Evolutionary conservation across 1,284 basidiomycete species (phyloP).

Genomic region (Phlebopus sp.): DNA sequence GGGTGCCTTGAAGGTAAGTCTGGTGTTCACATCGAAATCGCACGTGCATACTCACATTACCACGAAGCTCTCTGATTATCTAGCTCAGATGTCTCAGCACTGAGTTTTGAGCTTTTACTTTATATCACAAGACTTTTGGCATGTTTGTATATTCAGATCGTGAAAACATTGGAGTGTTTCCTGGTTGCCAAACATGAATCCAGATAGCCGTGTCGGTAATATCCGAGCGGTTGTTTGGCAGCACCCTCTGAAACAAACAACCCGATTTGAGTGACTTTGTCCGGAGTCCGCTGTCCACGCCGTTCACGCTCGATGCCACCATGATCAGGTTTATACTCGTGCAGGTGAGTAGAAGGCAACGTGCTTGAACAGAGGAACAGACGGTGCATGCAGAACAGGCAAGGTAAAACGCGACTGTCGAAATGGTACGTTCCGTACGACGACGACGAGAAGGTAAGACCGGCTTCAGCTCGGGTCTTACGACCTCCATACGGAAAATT

Average conservation of each 20-base stretch:
- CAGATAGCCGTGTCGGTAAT: slow-evolving; percentile 1
- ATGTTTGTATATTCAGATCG: no score
- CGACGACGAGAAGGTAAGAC: slow-evolving; percentile 87
- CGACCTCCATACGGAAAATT: slow-evolving; percentile 4
- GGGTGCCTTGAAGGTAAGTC: slow-evolving; percentile 81
- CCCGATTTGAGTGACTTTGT: background rate
- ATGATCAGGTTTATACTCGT: slow-evolving; percentile 96
- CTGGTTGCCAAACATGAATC: background rate
- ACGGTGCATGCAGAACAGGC: slow-evolving; percentile 70
- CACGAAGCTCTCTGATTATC: slow-evolving; percentile 71
- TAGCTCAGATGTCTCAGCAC: slow-evolving; percentile 72
- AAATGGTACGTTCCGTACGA: slow-evolving; percentile 98
- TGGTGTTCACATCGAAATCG: slow-evolving; percentile 1
- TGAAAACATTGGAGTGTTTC: no score
- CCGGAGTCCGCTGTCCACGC: background rate
- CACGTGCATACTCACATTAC: slow-evolving; percentile 8
- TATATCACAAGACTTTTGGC: no score
- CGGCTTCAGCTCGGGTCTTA: background rate
- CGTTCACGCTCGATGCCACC: slow-evolving; percentile 6
- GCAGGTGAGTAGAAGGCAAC: slow-evolving; percentile 50
- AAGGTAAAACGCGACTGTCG: slow-evolving; percentile 94
- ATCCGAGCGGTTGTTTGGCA: slow-evolving; percentile 8
- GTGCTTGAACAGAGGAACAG: background rate
- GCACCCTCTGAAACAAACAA: slow-evolving; percentile 4
- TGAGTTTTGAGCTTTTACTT: slow-evolving; percentile 16